Base-by-base conservation (phyloP, 1,139 yeast species). In the Protomyces inundatus region DNA sequence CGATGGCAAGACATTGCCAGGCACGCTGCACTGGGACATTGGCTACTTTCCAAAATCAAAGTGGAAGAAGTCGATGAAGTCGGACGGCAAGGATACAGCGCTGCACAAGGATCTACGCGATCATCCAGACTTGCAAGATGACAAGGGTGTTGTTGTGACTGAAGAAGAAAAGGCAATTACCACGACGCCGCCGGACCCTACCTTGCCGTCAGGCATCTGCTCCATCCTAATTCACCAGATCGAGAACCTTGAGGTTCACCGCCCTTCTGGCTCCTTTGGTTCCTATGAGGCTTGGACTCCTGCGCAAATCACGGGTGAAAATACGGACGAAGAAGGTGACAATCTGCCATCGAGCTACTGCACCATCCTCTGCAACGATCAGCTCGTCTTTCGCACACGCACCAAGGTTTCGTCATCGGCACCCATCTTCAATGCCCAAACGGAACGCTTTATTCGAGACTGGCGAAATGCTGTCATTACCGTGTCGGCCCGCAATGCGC, bases 361-460 rank as follows among this genome's bases (percentile, higher is more conserved):
- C 34, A 57, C 63, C 12, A 54, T 64, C 34, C 56, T 55, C 30
- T 50, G 54, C 23, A 59, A 64, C 36, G 66, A 64, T 16, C 45
- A 51, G n/a, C 52, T 64, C 37, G 64, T 54, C 10, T 64, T 59
- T 46, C 61, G 54, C 23, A 64, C 66, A 10, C 51, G 66, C 16
- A 59, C 64, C 7, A 64, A 64, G 32, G 64, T 64, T 23, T 45
- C 50, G 14, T 59, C 66, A 6, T 59, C 64, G 33, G 33, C 55
- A 5, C 66, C 66, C 1, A 64, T 64, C 34, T 64, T 54, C 50
- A 59, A 58, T 37, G 64, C 66, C 50, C 64, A 61, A 45, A 64
- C 64, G 12, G 66, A 64, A 37, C 42, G 63, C 23, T 64, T 59
- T 37, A 55, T 64, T 9, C 56, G 56, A 3, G 66, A 64, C 40